These are phyloP conservation scores for Colletotrichum aenigma DNA, from an alignment of 2,329 filamentous ascomycete genomes.

Conservation along the genomic window DNA sequence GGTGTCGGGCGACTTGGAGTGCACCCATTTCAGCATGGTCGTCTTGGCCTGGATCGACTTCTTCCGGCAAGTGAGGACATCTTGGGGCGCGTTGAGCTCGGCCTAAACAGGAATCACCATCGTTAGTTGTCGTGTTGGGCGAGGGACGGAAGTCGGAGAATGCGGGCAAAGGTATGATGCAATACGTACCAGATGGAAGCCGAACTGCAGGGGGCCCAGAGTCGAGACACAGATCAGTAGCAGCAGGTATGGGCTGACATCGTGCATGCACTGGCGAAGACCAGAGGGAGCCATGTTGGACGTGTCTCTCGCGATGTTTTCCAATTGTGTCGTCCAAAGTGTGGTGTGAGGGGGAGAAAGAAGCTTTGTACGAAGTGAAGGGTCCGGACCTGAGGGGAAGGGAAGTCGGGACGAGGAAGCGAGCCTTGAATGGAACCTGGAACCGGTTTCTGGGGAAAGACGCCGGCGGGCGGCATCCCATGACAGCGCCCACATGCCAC, in stretches of 20 bases:
- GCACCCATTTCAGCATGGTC: constrained; percentile 29
- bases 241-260: constrained; percentile 77
- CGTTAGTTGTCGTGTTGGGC: neutral
- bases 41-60: constrained; percentile 39
- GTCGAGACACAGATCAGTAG: constrained; percentile 78
- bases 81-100: constrained; percentile 93
- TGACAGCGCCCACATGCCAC: neutral
- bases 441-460: neutral
- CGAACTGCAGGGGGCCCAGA: constrained; percentile 89
- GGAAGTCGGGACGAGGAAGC: constrained; percentile 3
- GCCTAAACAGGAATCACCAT: constrained; percentile 56
- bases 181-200: constrained; percentile 80
- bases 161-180: constrained; percentile 3
- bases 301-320: neutral
- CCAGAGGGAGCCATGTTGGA: constrained; percentile 34
- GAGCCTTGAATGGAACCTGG: neutral
- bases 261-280: constrained; percentile 45
- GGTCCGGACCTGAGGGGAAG: neutral
- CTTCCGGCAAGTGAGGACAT: constrained; percentile 86
- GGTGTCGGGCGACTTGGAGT: constrained; percentile 26
- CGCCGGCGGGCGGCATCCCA: neutral
- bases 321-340: neutral
- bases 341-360: neutral
- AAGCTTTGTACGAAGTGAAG: neutral
- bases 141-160: neutral